Percentiles rank a stretch among this genome's conserved stretches.
phyloP scores from a whole-genome alignment of 208 protist genomes.

The Acanthamoeba polyphaga region DNA sequence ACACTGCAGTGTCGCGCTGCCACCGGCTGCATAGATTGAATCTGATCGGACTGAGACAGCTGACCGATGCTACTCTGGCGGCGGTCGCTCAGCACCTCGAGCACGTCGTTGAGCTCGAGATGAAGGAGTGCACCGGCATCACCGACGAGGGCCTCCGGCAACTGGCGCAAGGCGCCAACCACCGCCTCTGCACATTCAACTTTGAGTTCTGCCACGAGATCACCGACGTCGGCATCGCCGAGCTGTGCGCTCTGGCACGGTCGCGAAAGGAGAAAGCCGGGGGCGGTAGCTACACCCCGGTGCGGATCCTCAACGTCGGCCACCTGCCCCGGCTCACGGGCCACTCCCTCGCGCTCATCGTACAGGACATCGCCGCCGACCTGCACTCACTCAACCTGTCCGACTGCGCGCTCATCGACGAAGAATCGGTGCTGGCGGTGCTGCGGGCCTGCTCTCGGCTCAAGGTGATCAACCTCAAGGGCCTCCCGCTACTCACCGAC shows the following conservation, averaged over 20 bases:
- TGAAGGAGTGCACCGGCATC: constrained; percentile 2
- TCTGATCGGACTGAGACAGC: background rate
- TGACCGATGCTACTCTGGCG: background rate
- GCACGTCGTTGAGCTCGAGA: background rate
- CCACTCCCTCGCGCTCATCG: background rate
- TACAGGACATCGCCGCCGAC: background rate
- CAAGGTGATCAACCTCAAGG: background rate
- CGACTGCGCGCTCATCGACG: background rate
- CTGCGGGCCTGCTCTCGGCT: background rate
- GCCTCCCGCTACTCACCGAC: background rate
- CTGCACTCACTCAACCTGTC: background rate
- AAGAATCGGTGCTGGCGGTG: background rate
- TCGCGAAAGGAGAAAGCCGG: background rate
- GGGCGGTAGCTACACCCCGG: background rate
- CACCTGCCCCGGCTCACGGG: constrained; percentile 8
- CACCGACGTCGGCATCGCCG: background rate
- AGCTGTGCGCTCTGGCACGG: background rate
- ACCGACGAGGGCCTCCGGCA: background rate
- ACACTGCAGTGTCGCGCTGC: background rate
- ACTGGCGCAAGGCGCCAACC: background rate
- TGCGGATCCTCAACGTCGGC: background rate
- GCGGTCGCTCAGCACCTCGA: background rate
- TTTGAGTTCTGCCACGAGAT: constrained; percentile 6
- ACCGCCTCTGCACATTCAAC: background rate
- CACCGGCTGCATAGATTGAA: background rate